A percentile compares a stretch with the other conserved stretches of the same genome.
These are phyloP conservation scores for Lithospermum erythrorhizon DNA, from an alignment of 257 asterid genomes.

Conservation along the genomic window DNA sequence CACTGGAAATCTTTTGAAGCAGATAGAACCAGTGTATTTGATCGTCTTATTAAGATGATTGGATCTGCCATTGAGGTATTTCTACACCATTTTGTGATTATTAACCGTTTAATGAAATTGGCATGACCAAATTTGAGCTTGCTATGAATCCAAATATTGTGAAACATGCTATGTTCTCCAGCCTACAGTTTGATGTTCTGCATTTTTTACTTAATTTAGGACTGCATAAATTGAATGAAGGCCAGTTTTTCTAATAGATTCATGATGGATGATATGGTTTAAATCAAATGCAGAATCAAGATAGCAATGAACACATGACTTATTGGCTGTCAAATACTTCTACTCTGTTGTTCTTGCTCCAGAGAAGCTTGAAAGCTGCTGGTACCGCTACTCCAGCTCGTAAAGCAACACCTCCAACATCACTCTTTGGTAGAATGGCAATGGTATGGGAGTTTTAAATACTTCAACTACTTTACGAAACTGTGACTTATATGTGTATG, in stretches of 20 bases:
- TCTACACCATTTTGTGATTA: neutral
- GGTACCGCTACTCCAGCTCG: slow-evolving; percentile 61
- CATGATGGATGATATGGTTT: slow-evolving; percentile 9
- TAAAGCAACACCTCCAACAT: slow-evolving; percentile 70
- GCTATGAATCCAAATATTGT: too few relatives aligned
- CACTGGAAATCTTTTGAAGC: slow-evolving; percentile 99
- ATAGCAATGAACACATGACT: slow-evolving; percentile 75
- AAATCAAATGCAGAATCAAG: slow-evolving; percentile 65
- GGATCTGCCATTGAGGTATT: slow-evolving; percentile 95
- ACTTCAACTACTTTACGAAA: neutral
- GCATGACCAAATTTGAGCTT: too few relatives aligned
- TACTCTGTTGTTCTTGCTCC: slow-evolving; percentile 77
- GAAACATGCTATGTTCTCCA: too few relatives aligned
- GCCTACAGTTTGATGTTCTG: too few relatives aligned
- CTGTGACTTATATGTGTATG: neutral
- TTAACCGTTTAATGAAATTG: neutral
- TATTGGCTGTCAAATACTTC: slow-evolving; percentile 98
- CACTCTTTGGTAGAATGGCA: slow-evolving; percentile 95
- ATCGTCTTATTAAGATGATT: slow-evolving; percentile 93
- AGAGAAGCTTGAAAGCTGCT: slow-evolving; percentile 79
- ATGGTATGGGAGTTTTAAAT: slow-evolving; percentile 48
- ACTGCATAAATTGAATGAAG: neutral
- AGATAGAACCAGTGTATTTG: slow-evolving; percentile 93
- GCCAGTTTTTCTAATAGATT: neutral
- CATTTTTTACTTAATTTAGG: neutral